Evolutionary conservation across 106 monocot species (phyloP), one percentile per base, ranked within the genome.

Genomic region (Chionographis japonica): DNA sequence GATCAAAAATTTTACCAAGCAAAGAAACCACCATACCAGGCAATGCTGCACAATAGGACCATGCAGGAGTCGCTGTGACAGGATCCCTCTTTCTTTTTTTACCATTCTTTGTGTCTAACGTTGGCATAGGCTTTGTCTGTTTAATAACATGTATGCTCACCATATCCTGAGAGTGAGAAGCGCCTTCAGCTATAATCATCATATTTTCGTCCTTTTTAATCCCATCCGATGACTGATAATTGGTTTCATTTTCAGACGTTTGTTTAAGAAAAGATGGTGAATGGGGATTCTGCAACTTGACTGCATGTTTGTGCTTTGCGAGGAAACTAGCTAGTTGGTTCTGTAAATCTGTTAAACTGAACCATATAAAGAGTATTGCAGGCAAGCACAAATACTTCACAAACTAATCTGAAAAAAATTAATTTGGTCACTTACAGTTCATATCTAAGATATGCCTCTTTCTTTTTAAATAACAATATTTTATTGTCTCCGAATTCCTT

Each of bases 261-360:
- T 77, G 78, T 41, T 56, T 65, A 38, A 51, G 54, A 8, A 76
- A 52, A 69, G 69, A 68, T 36, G 40, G 20, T 40, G 63, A 65
- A 40, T 61, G 46, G 37, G 72, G 54, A 20, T 76, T 51, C 50
- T 59, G 50, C 12, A 52, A 63, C 52, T 39, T 66, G 18, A 40
- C 39, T 50, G 63, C 59, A 55, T 68, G 61, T 58, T 82, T 80
- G 11, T 74, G 77, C 53, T 88, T 81, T 67, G 75, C 73, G 17
- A 93, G 74, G 17, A 75, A 36, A 37, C 46, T 72, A 5, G 62
- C 76, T 60, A 93, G 64, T 64, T 93, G 88, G 62, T 76, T 83
- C 80, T 88, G 81, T 60, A 93, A 77, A 74, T 88, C 88, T 63
- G 92, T 93, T 62, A 93, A 78, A 70, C 92, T 93, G 76, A 68